A percentile compares a stretch with the other conserved stretches of the same genome.
Evolutionary conservation across 495 filamentous ascomycete genomes (phyloP).

Genomic region (Penicillium alfredii): DNA sequence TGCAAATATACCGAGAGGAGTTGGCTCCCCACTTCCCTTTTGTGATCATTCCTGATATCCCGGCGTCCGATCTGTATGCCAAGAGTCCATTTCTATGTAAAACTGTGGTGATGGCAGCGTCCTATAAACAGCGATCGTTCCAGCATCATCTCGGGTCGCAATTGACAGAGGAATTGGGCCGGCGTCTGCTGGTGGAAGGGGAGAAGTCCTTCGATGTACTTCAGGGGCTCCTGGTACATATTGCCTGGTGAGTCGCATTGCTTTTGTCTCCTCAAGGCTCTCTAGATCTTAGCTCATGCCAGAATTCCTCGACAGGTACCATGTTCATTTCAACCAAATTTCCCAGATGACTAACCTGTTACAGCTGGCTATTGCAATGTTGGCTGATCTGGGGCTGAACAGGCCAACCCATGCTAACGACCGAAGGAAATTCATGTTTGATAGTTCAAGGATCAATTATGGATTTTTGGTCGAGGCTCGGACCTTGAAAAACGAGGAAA

Average conservation of each 20-base stretch:
- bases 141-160: conserved; percentile 1
- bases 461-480: neutral
- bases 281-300: too few species aligned
- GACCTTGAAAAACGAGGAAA: conserved; percentile 5
- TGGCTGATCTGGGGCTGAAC: conserved; percentile 10
- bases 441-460: conserved; percentile 3
- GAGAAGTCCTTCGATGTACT: conserved; percentile 6
- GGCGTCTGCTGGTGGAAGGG: conserved; percentile 4
- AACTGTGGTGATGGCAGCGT: conserved; percentile 7
- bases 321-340: conserved; percentile 1
- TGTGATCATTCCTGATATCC: conserved; percentile 3
- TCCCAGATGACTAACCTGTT: conserved; percentile 10
- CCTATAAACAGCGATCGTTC: conserved; percentile 4
- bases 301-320: conserved; percentile 3
- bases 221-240: conserved; percentile 5
- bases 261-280: too few species aligned
- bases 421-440: conserved; percentile 7
- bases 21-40: conserved; percentile 7
- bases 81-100: conserved; percentile 8
- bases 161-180: conserved; percentile 5
- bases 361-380: conserved; percentile 6
- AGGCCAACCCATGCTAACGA: conserved; percentile 6
- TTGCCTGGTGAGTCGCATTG: conserved; percentile 6
- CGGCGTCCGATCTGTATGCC: neutral
- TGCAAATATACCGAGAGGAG: conserved; percentile 4